A percentile compares a stretch with the other conserved stretches of the same genome.
Evolutionary conservation across 2,329 filamentous ascomycete species (phyloP).

Genomic region (Orbilia blumenaviensis): DNA sequence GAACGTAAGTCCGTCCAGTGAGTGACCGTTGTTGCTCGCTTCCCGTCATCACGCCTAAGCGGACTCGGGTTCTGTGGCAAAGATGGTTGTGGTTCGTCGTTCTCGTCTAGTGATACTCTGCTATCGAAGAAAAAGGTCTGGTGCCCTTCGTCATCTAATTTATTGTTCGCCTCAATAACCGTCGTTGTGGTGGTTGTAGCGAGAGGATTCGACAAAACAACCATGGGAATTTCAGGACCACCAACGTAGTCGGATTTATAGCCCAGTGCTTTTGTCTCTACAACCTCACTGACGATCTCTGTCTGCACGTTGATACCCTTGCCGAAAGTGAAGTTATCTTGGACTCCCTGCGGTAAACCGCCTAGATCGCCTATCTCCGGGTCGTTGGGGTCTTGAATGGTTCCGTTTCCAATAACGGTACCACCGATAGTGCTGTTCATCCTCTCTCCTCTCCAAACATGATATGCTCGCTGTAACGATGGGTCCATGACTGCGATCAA

Average conservation of each 20-base stretch:
- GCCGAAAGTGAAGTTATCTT: constrained; percentile 7
- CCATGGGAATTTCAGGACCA: constrained; percentile 29
- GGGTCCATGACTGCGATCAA: constrained; percentile 55
- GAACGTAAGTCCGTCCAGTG: constrained; percentile 47
- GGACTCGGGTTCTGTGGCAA: background rate
- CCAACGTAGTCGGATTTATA: background rate
- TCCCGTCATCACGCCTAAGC: constrained; percentile 17
- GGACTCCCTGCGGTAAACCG: background rate
- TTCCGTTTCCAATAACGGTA: constrained; percentile 28
- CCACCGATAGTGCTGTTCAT: constrained; percentile 14
- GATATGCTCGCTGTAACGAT: constrained; percentile 52
- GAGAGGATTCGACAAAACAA: constrained; percentile 12
- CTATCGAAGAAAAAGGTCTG: constrained; percentile 40
- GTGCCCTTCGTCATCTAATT: constrained; percentile 15
- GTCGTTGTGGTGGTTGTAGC: constrained; percentile 25
- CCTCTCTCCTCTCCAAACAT: constrained; percentile 50
- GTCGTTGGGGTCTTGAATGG: constrained; percentile 36
- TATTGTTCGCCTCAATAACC: constrained; percentile 42
- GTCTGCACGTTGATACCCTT: constrained; percentile 55
- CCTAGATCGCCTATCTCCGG: constrained; percentile 36
- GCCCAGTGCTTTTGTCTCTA: constrained; percentile 48
- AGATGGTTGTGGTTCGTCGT: constrained; percentile 9
- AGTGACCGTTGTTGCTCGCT: constrained; percentile 8
- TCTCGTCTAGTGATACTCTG: constrained; percentile 35
- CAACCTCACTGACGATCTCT: constrained; percentile 54